Evolutionary conservation across 2,329 filamentous ascomycete species (phyloP).

Genomic region (Alternaria ethzedia): DNA sequence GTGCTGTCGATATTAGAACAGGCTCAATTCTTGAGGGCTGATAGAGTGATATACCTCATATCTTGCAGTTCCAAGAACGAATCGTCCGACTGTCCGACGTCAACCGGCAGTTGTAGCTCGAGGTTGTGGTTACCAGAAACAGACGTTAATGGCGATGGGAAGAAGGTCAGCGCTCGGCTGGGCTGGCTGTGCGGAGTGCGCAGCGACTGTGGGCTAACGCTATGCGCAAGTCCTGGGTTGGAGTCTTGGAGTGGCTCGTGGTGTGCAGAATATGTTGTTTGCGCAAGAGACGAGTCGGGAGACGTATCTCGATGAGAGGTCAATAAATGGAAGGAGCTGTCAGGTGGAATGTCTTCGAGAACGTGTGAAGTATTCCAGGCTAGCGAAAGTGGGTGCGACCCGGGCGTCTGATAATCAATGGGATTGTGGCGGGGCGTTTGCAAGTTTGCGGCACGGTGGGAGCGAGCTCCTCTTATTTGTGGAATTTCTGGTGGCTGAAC

Average conservation of each 20-base stretch:
- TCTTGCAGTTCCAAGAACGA: slow-evolving; percentile 39
- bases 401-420: slow-evolving; percentile 35
- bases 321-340: slow-evolving; percentile 26
- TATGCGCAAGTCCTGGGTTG: slow-evolving; percentile 16
- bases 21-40: background rate
- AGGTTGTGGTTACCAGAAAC: slow-evolving; percentile 30
- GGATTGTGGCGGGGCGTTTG: slow-evolving; percentile 38
- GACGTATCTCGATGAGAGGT: slow-evolving; percentile 20
- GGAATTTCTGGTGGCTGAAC: slow-evolving; percentile 39
- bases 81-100: slow-evolving; percentile 30
- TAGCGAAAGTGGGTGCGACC: slow-evolving; percentile 29
- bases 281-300: slow-evolving; percentile 20
- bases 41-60: slow-evolving; percentile 43
- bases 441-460: slow-evolving; percentile 43
- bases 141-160: slow-evolving; percentile 32
- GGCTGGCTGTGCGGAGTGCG: slow-evolving; percentile 21
- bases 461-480: slow-evolving; percentile 35
- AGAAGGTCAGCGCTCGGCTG: slow-evolving; percentile 17
- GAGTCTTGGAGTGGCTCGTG: slow-evolving; percentile 27
- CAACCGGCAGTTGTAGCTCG: slow-evolving; percentile 24
- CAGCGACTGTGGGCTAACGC: slow-evolving; percentile 14
- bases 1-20: slow-evolving; percentile 39
- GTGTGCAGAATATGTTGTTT: slow-evolving; percentile 24
- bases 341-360: slow-evolving; percentile 25
- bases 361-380: slow-evolving; percentile 31